Evolutionary conservation across 2,329 filamentous ascomycete species (phyloP), one percentile per base, ranked within the genome.

Genomic region (Akanthomyces lecanii): DNA sequence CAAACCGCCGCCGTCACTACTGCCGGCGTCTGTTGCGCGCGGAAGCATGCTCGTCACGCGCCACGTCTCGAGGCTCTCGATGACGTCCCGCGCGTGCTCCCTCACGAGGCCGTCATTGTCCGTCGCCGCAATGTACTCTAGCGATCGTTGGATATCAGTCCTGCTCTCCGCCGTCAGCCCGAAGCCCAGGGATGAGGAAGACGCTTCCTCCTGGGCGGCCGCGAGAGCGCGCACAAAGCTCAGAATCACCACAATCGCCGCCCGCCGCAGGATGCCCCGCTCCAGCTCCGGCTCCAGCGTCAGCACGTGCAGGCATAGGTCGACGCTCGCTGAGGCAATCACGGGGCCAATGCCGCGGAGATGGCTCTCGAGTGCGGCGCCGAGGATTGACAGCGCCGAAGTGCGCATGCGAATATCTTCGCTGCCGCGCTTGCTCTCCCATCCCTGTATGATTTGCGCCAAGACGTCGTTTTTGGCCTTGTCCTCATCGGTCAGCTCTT

Each of bases 371-470:
- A 91, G 73, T 0, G 80, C 79, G 1, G 76, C 75, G 0, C 83
- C 82, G 50, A 92, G 78, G 53, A 92, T 81, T 5, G 87, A 89
- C 7, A 92, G 72, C 4, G 89, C 86, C 25, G 89, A 91, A 16
- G 88, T 77, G 1, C 89, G 84, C 67, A 92, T 82, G 4, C 89
- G 81, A 14, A 91, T 78, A 69, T 92, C 89, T 71, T 92, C 89
- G 64, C 81, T 81, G 0, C 87, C 88, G 18, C 81, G 77, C 62
- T 85, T 86, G 65, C 86, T 82, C 66, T 88, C 82, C 89, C 89
- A 91, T 0, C 87, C 88, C 16, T 81, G 76, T 0, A 91, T 78
- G 64, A 91, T 90, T 64, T 81, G 78, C 25, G 79, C 76, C 14
- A 88, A 71, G 53, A 82, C 78, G 36, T 80, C 85, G 62, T 81